A percentile compares a stretch with the other conserved stretches of the same genome.
phyloP scores from a whole-genome alignment of 139 green algal species.

The Chlamydomonas asymmetrica region DNA sequence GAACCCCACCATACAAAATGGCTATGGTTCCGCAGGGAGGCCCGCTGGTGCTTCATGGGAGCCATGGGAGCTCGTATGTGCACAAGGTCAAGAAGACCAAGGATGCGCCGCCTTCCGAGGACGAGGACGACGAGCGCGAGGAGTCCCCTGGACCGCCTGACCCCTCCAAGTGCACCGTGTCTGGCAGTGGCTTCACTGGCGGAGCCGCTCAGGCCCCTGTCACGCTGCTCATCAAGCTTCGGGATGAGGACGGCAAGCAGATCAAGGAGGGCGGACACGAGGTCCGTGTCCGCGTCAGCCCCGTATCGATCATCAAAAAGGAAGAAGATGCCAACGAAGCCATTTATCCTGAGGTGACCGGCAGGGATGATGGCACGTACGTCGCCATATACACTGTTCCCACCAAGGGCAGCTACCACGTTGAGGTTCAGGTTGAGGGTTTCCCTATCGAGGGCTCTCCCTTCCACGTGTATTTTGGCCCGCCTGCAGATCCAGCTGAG shows the following conservation, averaged over 20 bases:
- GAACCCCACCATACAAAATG: too few species aligned
- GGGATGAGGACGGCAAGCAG: constrained; percentile 29
- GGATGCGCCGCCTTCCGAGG: too few species aligned
- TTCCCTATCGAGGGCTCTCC: constrained; percentile 76
- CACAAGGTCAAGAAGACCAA: too few species aligned
- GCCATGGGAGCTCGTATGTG: too few species aligned
- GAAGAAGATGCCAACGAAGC: neutral
- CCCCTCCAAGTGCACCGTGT: constrained; percentile 33
- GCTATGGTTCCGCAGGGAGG: too few species aligned
- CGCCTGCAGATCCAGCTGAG: constrained; percentile 45
- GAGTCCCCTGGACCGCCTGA: constrained; percentile 27
- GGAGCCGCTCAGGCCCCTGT: constrained; percentile 27
- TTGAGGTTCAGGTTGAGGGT: constrained; percentile 76
- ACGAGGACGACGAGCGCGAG: constrained; percentile 1
- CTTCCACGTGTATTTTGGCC: constrained; percentile 89
- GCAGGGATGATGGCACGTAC: constrained; percentile 85
- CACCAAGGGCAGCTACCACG: constrained; percentile 77
- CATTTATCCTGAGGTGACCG: constrained; percentile 50
- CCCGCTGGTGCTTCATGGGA: too few species aligned
- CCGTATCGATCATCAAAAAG: neutral
- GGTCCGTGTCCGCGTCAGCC: constrained; percentile 38
- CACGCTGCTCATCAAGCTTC: constrained; percentile 36
- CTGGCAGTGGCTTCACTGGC: constrained; percentile 40
- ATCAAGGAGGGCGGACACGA: constrained; percentile 46
- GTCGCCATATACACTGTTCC: constrained; percentile 75